Evolutionary conservation across 2,329 filamentous ascomycete species (phyloP).

Genomic region (Trichoderma arundinaceum): DNA sequence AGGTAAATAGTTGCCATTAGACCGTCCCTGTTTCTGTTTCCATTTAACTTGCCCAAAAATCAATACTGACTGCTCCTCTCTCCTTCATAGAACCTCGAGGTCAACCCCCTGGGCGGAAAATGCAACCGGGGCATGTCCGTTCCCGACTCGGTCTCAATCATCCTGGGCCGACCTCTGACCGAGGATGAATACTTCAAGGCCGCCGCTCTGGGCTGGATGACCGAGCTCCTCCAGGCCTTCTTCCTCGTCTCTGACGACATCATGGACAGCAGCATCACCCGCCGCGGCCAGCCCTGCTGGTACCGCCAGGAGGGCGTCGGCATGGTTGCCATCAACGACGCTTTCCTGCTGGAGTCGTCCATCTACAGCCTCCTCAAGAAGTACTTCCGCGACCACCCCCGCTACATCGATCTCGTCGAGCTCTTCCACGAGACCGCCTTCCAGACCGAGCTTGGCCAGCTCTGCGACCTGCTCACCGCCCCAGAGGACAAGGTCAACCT

Average conservation of each 20-base stretch:
- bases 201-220: constrained; percentile 93
- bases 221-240: constrained; percentile 97
- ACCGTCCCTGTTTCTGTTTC: background rate
- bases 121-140: constrained; percentile 99
- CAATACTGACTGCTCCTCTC: background rate
- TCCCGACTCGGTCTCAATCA: constrained; percentile 83
- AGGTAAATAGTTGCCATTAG: constrained; percentile 55
- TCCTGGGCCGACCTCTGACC: constrained; percentile 72
- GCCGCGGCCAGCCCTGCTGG: constrained; percentile 94
- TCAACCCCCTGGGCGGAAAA: constrained; percentile 92
- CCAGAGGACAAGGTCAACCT: constrained; percentile 93
- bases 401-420: constrained; percentile 90
- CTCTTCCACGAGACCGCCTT: constrained; percentile 94
- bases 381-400: constrained; percentile 84
- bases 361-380: constrained; percentile 95
- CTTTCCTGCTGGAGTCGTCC: constrained; percentile 89
- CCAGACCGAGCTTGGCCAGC: constrained; percentile 95
- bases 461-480: constrained; percentile 92
- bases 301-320: constrained; percentile 88
- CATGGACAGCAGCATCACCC: constrained; percentile 95
- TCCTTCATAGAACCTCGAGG: constrained; percentile 60
- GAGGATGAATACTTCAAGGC: constrained; percentile 87
- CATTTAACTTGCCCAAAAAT: background rate
- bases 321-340: constrained; percentile 97
- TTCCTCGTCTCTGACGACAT: constrained; percentile 99